Evolutionary conservation across 495 filamentous ascomycete genomes (phyloP), one percentile per base, ranked within the genome.

Genomic region (Cercophora samala): DNA sequence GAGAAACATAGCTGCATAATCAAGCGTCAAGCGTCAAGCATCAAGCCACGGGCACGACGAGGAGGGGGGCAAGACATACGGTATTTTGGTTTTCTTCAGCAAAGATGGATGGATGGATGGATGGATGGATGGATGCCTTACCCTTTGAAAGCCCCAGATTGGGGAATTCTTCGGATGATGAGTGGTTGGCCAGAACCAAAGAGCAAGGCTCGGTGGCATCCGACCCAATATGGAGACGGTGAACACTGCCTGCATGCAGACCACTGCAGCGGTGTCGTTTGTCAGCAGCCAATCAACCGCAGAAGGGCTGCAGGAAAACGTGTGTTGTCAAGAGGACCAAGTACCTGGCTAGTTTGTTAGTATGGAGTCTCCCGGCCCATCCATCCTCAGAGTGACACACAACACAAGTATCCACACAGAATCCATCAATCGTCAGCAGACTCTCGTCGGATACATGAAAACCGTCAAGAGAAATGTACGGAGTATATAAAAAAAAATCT

Each of bases 171-270:
- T 13, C 9, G 13, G 46, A 52, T 25, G 46, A 18, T 66, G 46
- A 11, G 13, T 21, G 53, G 46, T 8, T 4, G 29, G 8, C 29
- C n/a, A n/a, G n/a, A n/a, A n/a, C n/a, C n/a, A n/a, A 8, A 51
- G 21, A 42, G 62, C 24, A 42, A 19, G 64, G 29, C 53, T 65
- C 22, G 52, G 59, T 63, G 4, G 29, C 51, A 18, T 42, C 54
- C 53, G 60, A 58, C 25, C 65, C 60, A 63, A 62, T 67, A 51
- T n/a, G n/a, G n/a, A n/a, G 26, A 51, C 60, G 54, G 42, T 56
- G 32, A 54, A 63, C 60, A 64, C 52, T 55, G n/a, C n/a, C n/a
- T n/a, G n/a, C n/a, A n/a, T n/a, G 60, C 52, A 63, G 24, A 46
- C 9, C 37, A 46, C 37, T 46, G 37, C 37, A 46, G 37, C 15